Base-by-base conservation (phyloP, 2,329 filamentous ascomycete species). In the Venturia carpophila region DNA sequence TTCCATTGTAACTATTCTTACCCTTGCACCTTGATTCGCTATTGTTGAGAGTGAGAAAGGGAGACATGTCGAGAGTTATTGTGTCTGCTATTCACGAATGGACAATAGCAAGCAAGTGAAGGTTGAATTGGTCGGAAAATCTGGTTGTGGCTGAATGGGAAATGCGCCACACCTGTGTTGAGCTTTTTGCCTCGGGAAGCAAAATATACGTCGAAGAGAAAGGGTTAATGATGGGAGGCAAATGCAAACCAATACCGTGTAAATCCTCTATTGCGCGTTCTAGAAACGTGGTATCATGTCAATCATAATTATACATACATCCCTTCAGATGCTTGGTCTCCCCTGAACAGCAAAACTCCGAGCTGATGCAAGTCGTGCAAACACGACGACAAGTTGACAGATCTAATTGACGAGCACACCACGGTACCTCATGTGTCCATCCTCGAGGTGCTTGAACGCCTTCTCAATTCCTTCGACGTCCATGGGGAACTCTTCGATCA, bases 381-480 rank as follows among this genome's bases (percentile, higher is more conserved):
- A 30, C 21, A 27, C 2, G 24, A 27, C 24, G 73, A 52, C 21
- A 52, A n/a, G 27, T 37, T 30, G 63, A 73, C 69, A 39, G n/a
- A 10, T n/a, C 15, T 19, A 58, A 24, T 34, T 37, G 52, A 58
- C 52, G 30, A 77, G 68, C 10, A 77, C 78, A 69, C 76, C 79
- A 42, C 79, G 72, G 70, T 79, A 80, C 67, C 79, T 72, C 77
- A 80, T 79, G 62, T 76, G 71, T 5, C 78, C 78, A 19, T 72
- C 72, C 49, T 76, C 72, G 56, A 80, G 69, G 10, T 70, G 74
- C 5, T 71, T 58, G 71, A 80, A 78, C 0, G 78, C 78, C n/a
- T 74, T 68, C 27, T 71, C 72, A 15, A 79, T 73, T 30, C 79
- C 79, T 21, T 73, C 67, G 52, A 72, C 71, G 0, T 68, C 75